Percentiles rank a stretch among this genome's conserved stretches.
These are phyloP conservation scores for Bryoglossum gracile DNA, from an alignment of 495 filamentous ascomycete genomes.

Conservation along the genomic window DNA sequence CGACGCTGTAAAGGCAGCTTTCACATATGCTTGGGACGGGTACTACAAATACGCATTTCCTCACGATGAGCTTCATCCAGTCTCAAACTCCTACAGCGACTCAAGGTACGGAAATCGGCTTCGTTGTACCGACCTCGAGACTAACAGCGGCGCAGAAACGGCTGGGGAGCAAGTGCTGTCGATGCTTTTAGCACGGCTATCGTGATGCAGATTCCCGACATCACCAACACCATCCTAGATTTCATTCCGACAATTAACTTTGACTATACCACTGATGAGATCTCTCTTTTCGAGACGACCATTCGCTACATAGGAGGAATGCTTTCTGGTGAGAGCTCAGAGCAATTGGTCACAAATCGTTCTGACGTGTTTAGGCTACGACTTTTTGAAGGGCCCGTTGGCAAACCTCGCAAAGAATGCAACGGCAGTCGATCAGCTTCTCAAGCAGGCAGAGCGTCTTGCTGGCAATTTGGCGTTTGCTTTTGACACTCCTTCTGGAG, in stretches of 20 bases:
- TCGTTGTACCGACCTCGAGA: not conserved
- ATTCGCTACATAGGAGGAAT: constrained; percentile 82
- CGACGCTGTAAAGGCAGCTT: constrained; percentile 66
- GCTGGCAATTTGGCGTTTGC: constrained; percentile 69
- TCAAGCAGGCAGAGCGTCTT: constrained; percentile 60
- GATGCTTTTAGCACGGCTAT: constrained; percentile 78
- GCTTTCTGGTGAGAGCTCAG: constrained; percentile 44
- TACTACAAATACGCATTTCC: constrained; percentile 77
- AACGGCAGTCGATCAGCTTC: constrained; percentile 45
- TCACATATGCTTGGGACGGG: constrained; percentile 71
- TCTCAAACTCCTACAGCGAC: constrained; percentile 56
- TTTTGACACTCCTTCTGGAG: constrained; percentile 67
- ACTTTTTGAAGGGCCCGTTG: constrained; percentile 67
- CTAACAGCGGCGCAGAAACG: constrained; percentile 48
- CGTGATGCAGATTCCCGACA: constrained; percentile 62
- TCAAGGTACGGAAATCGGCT: constrained; percentile 50
- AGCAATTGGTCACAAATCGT: not conserved
- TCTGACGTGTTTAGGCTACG: constrained; percentile 49
- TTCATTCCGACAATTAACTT: constrained; percentile 66
- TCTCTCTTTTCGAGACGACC: constrained; percentile 85
- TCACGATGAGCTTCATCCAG: constrained; percentile 67
- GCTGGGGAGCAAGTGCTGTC: constrained; percentile 80
- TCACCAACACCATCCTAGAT: constrained; percentile 61
- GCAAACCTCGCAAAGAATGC: constrained; percentile 40
- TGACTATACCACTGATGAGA: constrained; percentile 43